A percentile compares a stretch with the other conserved stretches of the same genome.
Conservation (phyloP, 352 stramenopile genomes). For the Thalassiosira livingstoniorum region DNA sequence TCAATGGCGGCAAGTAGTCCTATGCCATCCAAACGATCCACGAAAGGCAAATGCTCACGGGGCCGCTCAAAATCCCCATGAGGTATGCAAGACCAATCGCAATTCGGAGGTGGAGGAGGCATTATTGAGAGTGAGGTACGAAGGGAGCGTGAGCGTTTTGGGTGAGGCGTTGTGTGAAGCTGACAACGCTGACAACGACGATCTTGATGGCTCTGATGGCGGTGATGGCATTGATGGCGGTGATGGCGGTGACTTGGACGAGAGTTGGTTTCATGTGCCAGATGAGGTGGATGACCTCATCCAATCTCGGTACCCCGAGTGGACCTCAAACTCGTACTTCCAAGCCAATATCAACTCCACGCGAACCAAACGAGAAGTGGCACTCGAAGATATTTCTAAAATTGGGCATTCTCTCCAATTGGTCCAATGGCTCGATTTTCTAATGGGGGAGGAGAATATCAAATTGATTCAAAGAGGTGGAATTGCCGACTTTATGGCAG, state of each 20-base stretch:
- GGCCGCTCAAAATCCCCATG: not conserved
- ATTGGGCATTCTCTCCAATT: conserved; percentile 8
- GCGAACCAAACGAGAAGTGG: too few relatives aligned
- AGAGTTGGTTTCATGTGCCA: too few relatives aligned
- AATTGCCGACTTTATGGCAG: conserved; percentile 27
- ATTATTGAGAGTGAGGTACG: conserved; percentile 30
- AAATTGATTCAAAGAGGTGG: not conserved
- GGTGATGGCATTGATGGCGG: too few relatives aligned
- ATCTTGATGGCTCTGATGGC: too few relatives aligned
- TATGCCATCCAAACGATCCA: conserved; percentile 31
- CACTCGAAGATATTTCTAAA: not conserved
- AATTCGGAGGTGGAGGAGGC: conserved; percentile 12
- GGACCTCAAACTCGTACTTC: too few relatives aligned
- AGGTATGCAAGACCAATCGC: conserved; percentile 2
- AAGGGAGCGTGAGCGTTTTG: conserved; percentile 3
- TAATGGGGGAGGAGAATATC: not conserved
- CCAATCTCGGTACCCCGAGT: too few relatives aligned
- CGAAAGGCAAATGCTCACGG: not conserved
- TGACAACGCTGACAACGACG: not conserved
- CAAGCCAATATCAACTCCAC: too few relatives aligned
- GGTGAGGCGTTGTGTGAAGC: conserved; percentile 33
- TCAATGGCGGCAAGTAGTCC: conserved; percentile 8
- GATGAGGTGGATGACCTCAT: too few relatives aligned
- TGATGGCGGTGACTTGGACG: too few relatives aligned
- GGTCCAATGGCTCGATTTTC: conserved; percentile 30